Conservation (phyloP, 106 monocot genomes). For the Allium sativum region DNA sequence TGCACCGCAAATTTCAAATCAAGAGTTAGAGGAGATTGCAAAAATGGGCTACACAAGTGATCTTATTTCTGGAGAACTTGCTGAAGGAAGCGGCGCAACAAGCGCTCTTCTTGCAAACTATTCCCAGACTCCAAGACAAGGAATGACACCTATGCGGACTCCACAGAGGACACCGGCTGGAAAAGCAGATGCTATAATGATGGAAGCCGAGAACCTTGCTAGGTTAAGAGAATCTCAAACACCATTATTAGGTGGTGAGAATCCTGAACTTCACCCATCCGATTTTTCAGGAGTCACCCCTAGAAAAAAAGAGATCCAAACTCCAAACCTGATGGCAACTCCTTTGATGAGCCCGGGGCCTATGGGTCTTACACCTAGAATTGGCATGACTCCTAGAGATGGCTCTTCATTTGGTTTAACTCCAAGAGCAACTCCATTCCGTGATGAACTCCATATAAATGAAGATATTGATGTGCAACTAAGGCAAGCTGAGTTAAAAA, state of each 20-base stretch:
- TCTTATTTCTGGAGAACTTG: conserved; percentile 44
- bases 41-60: conserved; percentile 92
- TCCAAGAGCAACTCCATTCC: conserved; percentile 70
- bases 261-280: conserved; percentile 92
- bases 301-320: conserved; percentile 81
- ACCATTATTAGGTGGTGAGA: conserved; percentile 90
- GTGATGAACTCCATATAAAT: conserved; percentile 93
- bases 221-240: conserved; percentile 93
- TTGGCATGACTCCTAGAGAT: conserved; percentile 89
- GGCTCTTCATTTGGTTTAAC: conserved; percentile 56
- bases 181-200: conserved; percentile 92
- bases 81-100: conserved; percentile 82
- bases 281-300: conserved; percentile 97
- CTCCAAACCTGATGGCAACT: conserved; percentile 94
- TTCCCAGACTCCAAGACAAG: conserved; percentile 82
- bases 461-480: conserved; percentile 66
- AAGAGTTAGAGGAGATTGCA: conserved; percentile 89
- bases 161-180: conserved; percentile 88
- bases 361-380: conserved; percentile 76
- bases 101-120: conserved; percentile 81
- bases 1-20: conserved; percentile 91
- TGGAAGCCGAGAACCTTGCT: conserved; percentile 98
- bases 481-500: conserved; percentile 71
- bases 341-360: conserved; percentile 74
- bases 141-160: conserved; percentile 64